Evolutionary conservation across 2,329 filamentous ascomycete genomes (phyloP).

Genomic region (Botrytis deweyae): DNA sequence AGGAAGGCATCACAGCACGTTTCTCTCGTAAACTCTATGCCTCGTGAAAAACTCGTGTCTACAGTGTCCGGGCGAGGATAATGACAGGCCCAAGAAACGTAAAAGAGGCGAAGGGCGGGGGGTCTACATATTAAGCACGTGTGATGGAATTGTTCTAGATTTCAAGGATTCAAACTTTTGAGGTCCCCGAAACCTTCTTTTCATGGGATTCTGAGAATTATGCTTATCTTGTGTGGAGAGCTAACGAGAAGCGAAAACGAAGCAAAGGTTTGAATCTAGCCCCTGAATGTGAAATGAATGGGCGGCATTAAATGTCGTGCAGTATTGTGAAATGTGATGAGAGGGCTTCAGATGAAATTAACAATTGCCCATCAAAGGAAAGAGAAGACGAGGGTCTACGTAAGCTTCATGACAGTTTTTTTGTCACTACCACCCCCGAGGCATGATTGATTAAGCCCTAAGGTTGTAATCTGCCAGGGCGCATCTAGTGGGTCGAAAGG

Average conservation of each 20-base stretch:
- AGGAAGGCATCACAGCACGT: neutral
- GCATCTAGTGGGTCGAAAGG: neutral
- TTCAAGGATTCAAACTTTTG: neutral
- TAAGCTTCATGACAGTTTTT: slow-evolving; percentile 1
- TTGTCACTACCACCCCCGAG: neutral
- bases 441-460: slow-evolving; percentile 6
- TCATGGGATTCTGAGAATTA: neutral
- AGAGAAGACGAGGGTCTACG: slow-evolving; percentile 2
- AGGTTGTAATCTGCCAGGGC: neutral
- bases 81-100: neutral
- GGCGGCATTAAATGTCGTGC: neutral
- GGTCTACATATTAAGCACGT: slow-evolving; percentile 3
- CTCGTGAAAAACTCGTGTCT: slow-evolving; percentile 10
- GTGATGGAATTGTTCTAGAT: neutral
- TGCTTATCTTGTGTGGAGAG: slow-evolving; percentile 4
- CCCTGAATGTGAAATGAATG: neutral
- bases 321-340: slow-evolving; percentile 6
- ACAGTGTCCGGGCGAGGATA: neutral
- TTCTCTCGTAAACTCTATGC: neutral
- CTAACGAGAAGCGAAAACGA: neutral
- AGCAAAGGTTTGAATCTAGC: neutral
- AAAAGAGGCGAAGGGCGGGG: neutral
- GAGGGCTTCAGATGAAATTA: neutral
- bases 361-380: neutral
- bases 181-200: slow-evolving; percentile 1